Evolutionary conservation across 345 rosid genomes (phyloP), one percentile per base, ranked within the genome.

Genomic region (Litchi chinensis): DNA sequence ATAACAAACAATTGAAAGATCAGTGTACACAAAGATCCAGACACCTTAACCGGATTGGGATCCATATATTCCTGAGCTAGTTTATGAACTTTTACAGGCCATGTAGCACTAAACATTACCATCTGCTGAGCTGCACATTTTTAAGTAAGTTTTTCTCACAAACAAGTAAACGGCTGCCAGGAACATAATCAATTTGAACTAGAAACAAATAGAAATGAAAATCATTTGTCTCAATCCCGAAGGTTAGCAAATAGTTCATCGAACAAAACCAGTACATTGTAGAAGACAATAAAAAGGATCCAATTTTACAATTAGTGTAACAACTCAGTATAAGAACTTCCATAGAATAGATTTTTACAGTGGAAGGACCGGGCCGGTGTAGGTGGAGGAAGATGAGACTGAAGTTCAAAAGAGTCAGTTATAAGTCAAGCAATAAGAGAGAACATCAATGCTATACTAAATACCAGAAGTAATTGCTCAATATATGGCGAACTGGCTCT

Each of bases 41-140:
- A 96, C 99, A 96, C 99, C 97, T 96, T 96, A 71, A 96, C 86
- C 24, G 97, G 98, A 73, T 93, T 85, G 76, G 97, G 93, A 85
- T 94, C 95, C 98, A 96, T 96, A 82, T 87, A 94, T 71, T 96
- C 97, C 75, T 96, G 87, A 24, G 99, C 97, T 72, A 96, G 82
- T 69, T 84, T 91, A 87, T 93, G 97, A 82, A 96, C 99, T 32
- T 87, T 91, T 7, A 85, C 2, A 68, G 98, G 98, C 99, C 99
- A 96, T 39, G 99, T 94, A 71, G 99, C 99, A 78, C 97, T 94
- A 78, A 96, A 96, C 99, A 96, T 94, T 77, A 94, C 92, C 94
- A 93, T 94, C 82, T 96, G 98, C 62, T 95, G 93, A 85, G 84
- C 99, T 96, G 87, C 80, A 32, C 37, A 85, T 26, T 39, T 60